A percentile compares a stretch with the other conserved stretches of the same genome.
These are phyloP conservation scores for Turritis glabra DNA, from an alignment of 345 rosid genomes.

Conservation along the genomic window DNA sequence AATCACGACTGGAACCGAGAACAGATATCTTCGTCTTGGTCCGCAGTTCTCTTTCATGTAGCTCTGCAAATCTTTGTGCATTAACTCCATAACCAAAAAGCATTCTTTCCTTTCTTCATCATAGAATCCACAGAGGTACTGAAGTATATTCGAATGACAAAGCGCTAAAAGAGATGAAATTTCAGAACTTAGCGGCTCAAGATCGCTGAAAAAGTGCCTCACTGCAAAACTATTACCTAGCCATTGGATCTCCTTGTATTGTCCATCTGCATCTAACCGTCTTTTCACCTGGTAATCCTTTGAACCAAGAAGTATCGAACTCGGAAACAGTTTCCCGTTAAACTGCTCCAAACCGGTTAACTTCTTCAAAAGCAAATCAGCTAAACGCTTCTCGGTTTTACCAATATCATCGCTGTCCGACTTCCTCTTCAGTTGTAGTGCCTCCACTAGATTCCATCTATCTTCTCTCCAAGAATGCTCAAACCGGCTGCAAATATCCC, in stretches of 20 bases:
- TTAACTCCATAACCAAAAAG: constrained; percentile 70
- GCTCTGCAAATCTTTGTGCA: constrained; percentile 65
- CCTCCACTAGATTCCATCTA: constrained; percentile 69
- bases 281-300: constrained; percentile 69
- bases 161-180: constrained; percentile 62
- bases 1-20: constrained; percentile 59
- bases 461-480: constrained; percentile 76
- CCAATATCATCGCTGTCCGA: constrained; percentile 38
- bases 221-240: constrained; percentile 64
- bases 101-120: constrained; percentile 78
- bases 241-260: constrained; percentile 89
- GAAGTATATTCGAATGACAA: constrained; percentile 79
- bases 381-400: constrained; percentile 60
- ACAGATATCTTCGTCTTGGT: constrained; percentile 52
- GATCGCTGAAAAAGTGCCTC: constrained; percentile 63
- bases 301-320: constrained; percentile 57
- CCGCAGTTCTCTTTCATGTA: constrained; percentile 73
- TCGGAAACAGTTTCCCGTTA: constrained; percentile 57
- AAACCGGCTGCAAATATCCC: constrained; percentile 48
- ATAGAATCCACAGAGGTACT: constrained; percentile 66
- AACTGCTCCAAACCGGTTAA: constrained; percentile 43
- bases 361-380: constrained; percentile 63
- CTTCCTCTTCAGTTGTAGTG: constrained; percentile 58
- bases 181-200: constrained; percentile 55
- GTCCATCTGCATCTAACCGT: constrained; percentile 54